Evolutionary conservation across 148 eudicot genomes (phyloP).

Genomic region (Heliamphora exappendiculata): DNA sequence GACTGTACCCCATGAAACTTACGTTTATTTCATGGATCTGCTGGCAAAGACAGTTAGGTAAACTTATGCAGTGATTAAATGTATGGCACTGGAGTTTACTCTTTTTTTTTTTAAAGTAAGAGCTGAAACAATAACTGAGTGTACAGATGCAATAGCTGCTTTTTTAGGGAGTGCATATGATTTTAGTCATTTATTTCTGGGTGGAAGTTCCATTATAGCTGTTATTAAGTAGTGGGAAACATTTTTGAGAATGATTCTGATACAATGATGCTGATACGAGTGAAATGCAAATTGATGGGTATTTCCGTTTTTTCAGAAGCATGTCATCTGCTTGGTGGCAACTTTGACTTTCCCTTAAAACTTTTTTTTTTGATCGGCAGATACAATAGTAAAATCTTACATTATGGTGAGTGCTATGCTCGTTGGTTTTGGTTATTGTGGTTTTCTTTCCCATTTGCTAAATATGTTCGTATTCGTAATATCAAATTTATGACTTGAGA

Average conservation of each 20-base stretch:
- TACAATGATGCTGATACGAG: background rate
- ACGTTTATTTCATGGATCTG: slow-evolving; percentile 82
- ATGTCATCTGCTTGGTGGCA: background rate
- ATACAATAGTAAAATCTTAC: too few relatives aligned
- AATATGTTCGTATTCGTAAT: background rate
- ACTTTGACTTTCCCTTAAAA: background rate
- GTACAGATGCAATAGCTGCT: background rate
- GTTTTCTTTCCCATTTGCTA: background rate
- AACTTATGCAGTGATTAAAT: background rate
- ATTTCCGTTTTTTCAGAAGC: background rate
- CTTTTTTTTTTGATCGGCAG: background rate
- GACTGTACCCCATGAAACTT: slow-evolving; percentile 88
- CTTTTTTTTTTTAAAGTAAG: background rate
- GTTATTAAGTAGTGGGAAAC: background rate
- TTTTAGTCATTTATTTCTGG: background rate
- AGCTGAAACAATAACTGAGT: too few relatives aligned
- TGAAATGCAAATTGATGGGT: background rate
- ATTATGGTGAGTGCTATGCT: background rate
- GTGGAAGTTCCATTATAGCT: background rate
- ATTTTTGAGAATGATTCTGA: background rate
- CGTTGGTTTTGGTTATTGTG: background rate
- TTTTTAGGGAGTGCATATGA: background rate
- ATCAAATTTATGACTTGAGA: background rate
- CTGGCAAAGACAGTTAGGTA: slow-evolving; percentile 95
- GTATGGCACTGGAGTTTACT: background rate